phyloP scores from a whole-genome alignment of 768 basidiomycete species.

The Kwoniella sp. region DNA sequence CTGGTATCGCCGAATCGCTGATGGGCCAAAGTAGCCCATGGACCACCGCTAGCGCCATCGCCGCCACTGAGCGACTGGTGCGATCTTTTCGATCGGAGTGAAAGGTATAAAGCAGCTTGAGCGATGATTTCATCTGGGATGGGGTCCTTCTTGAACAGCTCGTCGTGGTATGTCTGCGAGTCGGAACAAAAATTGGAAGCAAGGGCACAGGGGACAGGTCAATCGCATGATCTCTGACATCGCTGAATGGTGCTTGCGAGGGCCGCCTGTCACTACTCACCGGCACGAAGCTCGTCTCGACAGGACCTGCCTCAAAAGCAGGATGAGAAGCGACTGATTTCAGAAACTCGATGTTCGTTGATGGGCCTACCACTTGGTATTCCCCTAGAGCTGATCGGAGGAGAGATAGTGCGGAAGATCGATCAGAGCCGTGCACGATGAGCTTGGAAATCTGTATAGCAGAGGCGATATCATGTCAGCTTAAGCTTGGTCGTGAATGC shows the following conservation, averaged over 20 bases:
- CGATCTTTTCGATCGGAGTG: conserved; percentile 3
- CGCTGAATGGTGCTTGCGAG: no score
- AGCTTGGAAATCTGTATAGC: conserved; percentile 58
- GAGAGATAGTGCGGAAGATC: conserved; percentile 79
- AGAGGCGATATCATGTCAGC: background rate
- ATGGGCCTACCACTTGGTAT: conserved; percentile 86
- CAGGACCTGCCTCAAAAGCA: conserved; percentile 74
- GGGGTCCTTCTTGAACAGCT: conserved; percentile 72
- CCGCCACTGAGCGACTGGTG: background rate
- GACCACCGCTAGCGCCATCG: no score
- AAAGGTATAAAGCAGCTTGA: conserved; percentile 75
- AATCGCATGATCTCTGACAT: background rate
- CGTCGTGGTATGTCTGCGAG: conserved; percentile 77
- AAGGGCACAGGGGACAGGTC: background rate
- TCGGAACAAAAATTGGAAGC: no score
- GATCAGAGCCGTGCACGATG: conserved; percentile 81
- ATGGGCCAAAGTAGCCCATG: conserved; percentile 72
- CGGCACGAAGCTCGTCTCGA: conserved; percentile 90
- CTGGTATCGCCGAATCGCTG: conserved; percentile 77
- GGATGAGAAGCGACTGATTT: conserved; percentile 73
- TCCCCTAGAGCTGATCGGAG: conserved; percentile 79
- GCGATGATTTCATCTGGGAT: conserved; percentile 70
- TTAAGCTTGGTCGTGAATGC: no score
- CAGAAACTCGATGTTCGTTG: conserved; percentile 89
- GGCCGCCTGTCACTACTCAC: conserved; percentile 61